Conservation (phyloP, 495 filamentous ascomycete genomes). For the Penicillium angulare region DNA sequence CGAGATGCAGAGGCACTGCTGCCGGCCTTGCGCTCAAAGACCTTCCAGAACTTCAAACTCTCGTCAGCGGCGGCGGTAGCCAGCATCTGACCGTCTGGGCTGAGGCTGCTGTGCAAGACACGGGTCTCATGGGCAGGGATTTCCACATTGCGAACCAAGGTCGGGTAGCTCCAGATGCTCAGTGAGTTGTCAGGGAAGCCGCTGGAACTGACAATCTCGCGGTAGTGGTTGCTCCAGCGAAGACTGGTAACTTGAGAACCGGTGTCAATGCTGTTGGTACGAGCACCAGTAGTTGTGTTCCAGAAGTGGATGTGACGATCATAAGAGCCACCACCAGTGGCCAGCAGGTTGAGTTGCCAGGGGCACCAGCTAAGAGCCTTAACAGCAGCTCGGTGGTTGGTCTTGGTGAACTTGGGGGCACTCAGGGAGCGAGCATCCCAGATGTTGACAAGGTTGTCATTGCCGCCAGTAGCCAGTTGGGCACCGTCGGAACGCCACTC, state of each 20-base stretch:
- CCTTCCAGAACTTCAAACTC: constrained; percentile 99
- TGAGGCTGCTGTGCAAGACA: constrained; percentile 90
- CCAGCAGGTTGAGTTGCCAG: constrained; percentile 95
- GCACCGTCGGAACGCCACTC: constrained; percentile 97
- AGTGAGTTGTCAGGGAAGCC: constrained; percentile 98
- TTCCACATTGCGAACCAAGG: constrained; percentile 92
- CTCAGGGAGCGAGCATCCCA: constrained; percentile 94
- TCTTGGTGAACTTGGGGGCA: constrained; percentile 98
- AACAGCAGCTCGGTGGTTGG: constrained; percentile 96
- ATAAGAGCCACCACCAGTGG: constrained; percentile 93
- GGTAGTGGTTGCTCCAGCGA: constrained; percentile 93
- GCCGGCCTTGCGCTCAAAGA: constrained; percentile 96
- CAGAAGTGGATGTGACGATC: constrained; percentile 99
- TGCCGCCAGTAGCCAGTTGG: constrained; percentile 94
- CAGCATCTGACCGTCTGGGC: constrained; percentile 95
- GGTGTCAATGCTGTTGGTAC: constrained; percentile 98
- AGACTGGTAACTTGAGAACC: constrained; percentile 95
- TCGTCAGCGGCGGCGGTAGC: constrained; percentile 95
- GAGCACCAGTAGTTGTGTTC: constrained; percentile 96
- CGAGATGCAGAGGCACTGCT: constrained; percentile 53
- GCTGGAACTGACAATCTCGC: constrained; percentile 94
- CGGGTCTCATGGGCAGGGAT: constrained; percentile 98
- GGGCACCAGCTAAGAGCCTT: constrained; percentile 99
- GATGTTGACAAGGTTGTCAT: constrained; percentile 97
- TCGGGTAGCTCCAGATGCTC: constrained; percentile 98